These are phyloP conservation scores for Ajuga reptans DNA, from an alignment of 305 asterid species.

Conservation along the genomic window DNA sequence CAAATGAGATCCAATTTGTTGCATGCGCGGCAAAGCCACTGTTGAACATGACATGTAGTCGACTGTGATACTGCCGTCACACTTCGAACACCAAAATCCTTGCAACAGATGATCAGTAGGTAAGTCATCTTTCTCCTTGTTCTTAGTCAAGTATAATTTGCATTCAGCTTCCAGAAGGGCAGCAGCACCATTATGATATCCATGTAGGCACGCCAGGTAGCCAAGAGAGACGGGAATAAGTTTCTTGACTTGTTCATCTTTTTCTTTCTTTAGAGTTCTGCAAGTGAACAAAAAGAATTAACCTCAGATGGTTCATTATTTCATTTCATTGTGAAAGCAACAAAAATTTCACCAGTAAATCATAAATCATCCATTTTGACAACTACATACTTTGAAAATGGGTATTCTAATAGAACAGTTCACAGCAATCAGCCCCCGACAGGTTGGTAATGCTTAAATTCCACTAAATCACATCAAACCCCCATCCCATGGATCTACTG, in stretches of 20 bases:
- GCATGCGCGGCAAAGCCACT: slow-evolving; percentile 31
- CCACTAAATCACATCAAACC: slow-evolving; percentile 13
- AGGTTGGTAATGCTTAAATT: not conserved
- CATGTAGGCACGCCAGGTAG: slow-evolving; percentile 72
- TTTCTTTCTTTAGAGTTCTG: slow-evolving; percentile 65
- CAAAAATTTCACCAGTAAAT: not conserved
- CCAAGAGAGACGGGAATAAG: slow-evolving; percentile 62
- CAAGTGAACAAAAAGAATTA: slow-evolving; percentile 21
- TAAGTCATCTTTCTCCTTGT: slow-evolving; percentile 33
- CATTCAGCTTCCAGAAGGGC: slow-evolving; percentile 34
- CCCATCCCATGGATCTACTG: not conserved
- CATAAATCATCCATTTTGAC: not conserved
- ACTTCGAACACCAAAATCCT: slow-evolving; percentile 81
- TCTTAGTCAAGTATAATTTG: slow-evolving; percentile 51
- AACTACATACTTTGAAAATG: slow-evolving; percentile 5
- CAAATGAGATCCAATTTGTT: slow-evolving; percentile 25
- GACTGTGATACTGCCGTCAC: slow-evolving; percentile 45
- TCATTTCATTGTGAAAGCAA: not conserved
- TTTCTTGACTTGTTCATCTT: slow-evolving; percentile 56
- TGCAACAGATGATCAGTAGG: slow-evolving; percentile 38
- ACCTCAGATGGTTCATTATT: not conserved
- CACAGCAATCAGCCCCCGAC: slow-evolving; percentile 3
- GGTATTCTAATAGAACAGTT: not conserved
- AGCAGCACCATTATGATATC: slow-evolving; percentile 40
- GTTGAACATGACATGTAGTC: slow-evolving; percentile 33